These are phyloP conservation scores for Capsicum chinense DNA, from an alignment of 257 asterid species.

Conservation along the genomic window DNA sequence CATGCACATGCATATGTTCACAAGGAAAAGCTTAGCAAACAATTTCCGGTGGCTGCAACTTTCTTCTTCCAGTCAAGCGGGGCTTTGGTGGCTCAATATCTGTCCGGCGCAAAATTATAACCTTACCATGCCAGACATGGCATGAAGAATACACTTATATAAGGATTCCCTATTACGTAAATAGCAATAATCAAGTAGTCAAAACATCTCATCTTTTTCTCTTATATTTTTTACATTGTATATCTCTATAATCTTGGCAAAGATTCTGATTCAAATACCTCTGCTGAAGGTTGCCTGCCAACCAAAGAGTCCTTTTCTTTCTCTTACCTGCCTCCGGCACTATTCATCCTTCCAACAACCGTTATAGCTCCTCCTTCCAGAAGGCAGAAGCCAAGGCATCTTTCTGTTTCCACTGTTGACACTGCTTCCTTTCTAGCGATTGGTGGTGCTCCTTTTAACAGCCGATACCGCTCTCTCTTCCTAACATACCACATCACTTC, in stretches of 20 bases:
- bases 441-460: background rate
- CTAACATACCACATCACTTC: background rate
- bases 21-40: background rate
- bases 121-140: background rate
- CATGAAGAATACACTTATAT: background rate
- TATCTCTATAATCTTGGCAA: slow-evolving; percentile 7
- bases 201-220: background rate
- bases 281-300: background rate
- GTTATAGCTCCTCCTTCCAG: background rate
- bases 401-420: background rate
- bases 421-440: background rate
- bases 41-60: background rate
- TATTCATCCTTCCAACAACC: background rate
- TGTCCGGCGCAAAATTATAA: background rate
- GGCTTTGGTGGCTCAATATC: background rate
- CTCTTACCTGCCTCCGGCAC: background rate
- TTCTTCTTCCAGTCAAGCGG: background rate
- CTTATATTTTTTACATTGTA: background rate
- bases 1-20: slow-evolving; percentile 11
- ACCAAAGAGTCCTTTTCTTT: background rate
- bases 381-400: background rate
- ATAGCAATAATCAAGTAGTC: background rate
- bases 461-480: background rate
- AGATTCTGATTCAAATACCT: slow-evolving; percentile 9
- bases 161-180: background rate